Base-by-base conservation (phyloP, 257 asterid species). In the Henckelia pumila region DNA sequence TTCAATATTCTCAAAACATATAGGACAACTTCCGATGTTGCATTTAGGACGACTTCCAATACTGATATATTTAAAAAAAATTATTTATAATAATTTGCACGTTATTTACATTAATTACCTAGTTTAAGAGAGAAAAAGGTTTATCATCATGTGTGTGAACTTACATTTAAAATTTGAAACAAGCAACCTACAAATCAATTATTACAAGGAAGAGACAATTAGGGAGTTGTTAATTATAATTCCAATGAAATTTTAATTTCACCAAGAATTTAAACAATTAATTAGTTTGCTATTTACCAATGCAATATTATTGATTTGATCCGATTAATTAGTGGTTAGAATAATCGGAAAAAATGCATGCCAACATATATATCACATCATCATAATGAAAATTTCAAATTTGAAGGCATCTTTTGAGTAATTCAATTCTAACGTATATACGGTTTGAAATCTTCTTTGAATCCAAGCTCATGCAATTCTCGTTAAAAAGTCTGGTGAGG, bases 401-500 rank as follows among this genome's bases (percentile, higher is more conserved):
- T 5, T 13, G 29, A 62, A 32, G 56, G 60, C 6, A 19, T 59
- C 37, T 47, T 25, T n/a, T n/a, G n/a, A n/a, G 30, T 25, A 57
- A 30, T 56, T 68, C 69, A 22, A 59, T n/a, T n/a, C n/a, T n/a
- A n/a, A n/a, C n/a, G n/a, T n/a, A n/a, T n/a, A n/a, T n/a, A 1
- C 16, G 22, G 59, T 59, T 72, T 68, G 68, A 73, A 70, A 67
- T 9, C 7, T 62, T 77, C 40, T 19, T 37, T n/a, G 52, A 64
- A 64, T 9, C 32, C 50, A 26, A 69, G 74, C 67, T 80, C 92
- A 88, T 80, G 86, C 92, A 61, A 70, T 67, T 72, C 69, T 76
- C 52, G 90, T 78, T 78, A 71, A 44, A 67, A 76, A 40, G 85
- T 81, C 72, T 85, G 95, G 95, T 87, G 80, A 75, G 57, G 58